These are phyloP conservation scores for Russula brevipes DNA, from an alignment of 768 basidiomycete species.

Conservation along the genomic window DNA sequence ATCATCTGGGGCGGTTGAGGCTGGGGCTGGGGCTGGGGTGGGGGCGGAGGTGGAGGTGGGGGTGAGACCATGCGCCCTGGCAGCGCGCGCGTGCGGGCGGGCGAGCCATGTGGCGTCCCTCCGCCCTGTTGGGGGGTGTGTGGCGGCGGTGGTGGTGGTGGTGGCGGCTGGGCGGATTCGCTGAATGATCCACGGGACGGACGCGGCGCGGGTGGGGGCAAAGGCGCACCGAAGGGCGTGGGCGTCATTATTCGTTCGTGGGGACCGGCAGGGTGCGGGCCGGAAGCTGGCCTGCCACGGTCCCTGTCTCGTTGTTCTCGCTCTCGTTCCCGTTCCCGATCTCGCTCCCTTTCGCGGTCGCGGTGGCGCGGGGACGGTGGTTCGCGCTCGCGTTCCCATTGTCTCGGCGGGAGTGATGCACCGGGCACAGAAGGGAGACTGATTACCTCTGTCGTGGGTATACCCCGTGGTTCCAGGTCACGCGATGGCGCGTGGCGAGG, in stretches of 20 bases:
- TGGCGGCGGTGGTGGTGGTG: not conserved
- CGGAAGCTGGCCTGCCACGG: conserved; percentile 24
- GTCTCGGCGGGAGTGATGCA: conserved; percentile 9
- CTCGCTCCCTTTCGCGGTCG: conserved; percentile 17
- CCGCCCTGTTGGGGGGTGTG: conserved; percentile 1
- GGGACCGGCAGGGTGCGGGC: conserved; percentile 26
- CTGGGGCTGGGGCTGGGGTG: not conserved
- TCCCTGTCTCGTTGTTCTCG: conserved; percentile 12
- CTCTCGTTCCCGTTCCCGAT: conserved; percentile 15
- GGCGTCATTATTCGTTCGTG: conserved; percentile 33
- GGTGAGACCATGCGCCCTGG: conserved; percentile 18
- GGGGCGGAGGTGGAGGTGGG: not conserved
- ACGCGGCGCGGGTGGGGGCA: conserved; percentile 3
- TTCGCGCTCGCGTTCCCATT: conserved; percentile 24
- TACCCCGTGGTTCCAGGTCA: conserved; percentile 17
- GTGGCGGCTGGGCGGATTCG: conserved; percentile 7
- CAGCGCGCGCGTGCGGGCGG: conserved; percentile 5
- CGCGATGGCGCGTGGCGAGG: conserved; percentile 16
- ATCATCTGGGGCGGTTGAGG: not conserved
- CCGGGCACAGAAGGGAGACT: conserved; percentile 8
- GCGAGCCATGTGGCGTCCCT: conserved; percentile 17
- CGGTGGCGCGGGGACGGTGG: conserved; percentile 22
- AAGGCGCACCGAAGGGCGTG: conserved; percentile 27
- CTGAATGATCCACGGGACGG: conserved; percentile 21
- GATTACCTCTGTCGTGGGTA: conserved; percentile 20